phyloP scores from a whole-genome alignment of 306 rosid genomes.

The Acmispon strigosus region DNA sequence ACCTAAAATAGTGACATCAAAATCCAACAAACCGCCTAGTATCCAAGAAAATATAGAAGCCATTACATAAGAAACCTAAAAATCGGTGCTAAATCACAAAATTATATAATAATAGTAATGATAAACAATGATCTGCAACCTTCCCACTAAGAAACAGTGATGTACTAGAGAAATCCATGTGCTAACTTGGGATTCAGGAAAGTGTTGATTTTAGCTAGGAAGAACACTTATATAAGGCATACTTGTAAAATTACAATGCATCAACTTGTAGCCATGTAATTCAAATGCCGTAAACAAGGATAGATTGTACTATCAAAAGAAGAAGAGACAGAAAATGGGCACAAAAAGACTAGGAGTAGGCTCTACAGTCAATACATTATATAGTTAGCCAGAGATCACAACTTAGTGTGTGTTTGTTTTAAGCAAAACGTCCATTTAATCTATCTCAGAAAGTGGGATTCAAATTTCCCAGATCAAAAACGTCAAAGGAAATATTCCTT shows the following conservation, averaged over 20 bases:
- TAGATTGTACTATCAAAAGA: background rate
- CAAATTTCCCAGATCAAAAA: too few species aligned
- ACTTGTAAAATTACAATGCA: background rate
- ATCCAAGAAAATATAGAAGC: background rate
- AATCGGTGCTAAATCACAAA: background rate
- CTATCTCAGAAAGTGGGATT: too few species aligned
- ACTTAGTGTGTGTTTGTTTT: background rate
- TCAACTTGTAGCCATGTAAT: background rate
- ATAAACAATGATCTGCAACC: conserved; percentile 4
- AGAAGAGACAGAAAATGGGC: background rate
- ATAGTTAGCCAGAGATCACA: background rate
- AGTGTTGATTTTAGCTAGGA: background rate
- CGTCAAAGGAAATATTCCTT: too few species aligned
- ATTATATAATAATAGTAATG: background rate
- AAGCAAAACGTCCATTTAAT: too few species aligned
- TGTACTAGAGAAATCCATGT: background rate
- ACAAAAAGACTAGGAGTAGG: background rate
- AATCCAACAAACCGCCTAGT: background rate
- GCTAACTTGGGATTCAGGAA: background rate
- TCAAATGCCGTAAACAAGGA: background rate
- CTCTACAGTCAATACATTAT: background rate
- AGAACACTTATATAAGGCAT: background rate
- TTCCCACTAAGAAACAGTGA: background rate
- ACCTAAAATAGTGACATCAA: background rate
- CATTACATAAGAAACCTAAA: background rate